A percentile compares a stretch with the other conserved stretches of the same genome.
phyloP scores from a whole-genome alignment of 2,329 filamentous ascomycete species.

The Zymoseptoria passerinii region DNA sequence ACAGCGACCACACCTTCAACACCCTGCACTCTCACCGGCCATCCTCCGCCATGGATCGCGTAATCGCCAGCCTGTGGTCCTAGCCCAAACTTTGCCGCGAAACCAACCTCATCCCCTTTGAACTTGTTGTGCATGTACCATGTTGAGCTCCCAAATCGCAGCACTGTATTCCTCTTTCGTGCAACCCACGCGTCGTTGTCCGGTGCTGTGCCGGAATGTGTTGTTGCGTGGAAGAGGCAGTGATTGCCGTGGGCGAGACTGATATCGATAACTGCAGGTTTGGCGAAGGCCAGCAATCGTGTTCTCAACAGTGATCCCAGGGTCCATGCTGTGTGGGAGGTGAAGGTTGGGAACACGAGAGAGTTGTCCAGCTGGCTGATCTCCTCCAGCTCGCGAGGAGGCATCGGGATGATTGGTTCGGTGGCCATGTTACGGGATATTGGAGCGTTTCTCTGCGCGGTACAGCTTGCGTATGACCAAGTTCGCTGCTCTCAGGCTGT shows the following conservation, averaged over 20 bases:
- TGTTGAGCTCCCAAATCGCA: slow-evolving; percentile 61
- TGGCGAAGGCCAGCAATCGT: slow-evolving; percentile 49
- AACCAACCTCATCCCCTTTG: slow-evolving; percentile 53
- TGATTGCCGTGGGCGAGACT: slow-evolving; percentile 45
- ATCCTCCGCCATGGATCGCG: slow-evolving; percentile 70
- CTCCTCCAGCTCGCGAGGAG: slow-evolving; percentile 30
- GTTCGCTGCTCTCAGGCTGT: background rate
- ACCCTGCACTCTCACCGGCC: slow-evolving; percentile 62
- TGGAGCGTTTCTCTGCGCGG: background rate
- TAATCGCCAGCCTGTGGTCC: slow-evolving; percentile 50
- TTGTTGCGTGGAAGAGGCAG: slow-evolving; percentile 59
- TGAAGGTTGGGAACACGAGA: slow-evolving; percentile 49
- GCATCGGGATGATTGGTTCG: slow-evolving; percentile 21
- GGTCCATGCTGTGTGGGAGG: slow-evolving; percentile 54
- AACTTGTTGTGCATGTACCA: slow-evolving; percentile 67
- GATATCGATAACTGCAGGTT: slow-evolving; percentile 56
- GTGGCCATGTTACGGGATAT: slow-evolving; percentile 10
- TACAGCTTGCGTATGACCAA: background rate
- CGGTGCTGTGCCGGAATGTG: slow-evolving; percentile 57
- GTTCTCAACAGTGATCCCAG: slow-evolving; percentile 57
- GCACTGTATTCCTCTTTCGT: slow-evolving; percentile 63
- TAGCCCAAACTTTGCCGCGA: slow-evolving; percentile 58
- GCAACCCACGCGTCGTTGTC: slow-evolving; percentile 52
- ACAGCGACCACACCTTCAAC: slow-evolving; percentile 70
- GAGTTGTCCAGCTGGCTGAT: slow-evolving; percentile 36